Evolutionary conservation across 805 yeast species (phyloP).

Genomic region (Saccharomycopsis babjevae): DNA sequence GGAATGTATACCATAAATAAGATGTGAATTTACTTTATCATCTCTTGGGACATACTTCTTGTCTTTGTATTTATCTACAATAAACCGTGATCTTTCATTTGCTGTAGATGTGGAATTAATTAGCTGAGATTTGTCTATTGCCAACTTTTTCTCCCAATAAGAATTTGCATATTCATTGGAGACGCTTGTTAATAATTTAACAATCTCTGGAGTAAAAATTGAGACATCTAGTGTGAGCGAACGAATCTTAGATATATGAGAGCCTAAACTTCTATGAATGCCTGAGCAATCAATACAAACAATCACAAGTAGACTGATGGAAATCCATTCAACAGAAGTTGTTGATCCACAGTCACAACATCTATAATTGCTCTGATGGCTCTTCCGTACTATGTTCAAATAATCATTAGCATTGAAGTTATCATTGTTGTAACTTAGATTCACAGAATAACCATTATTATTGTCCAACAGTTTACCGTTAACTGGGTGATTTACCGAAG

Average conservation of each 20-base stretch:
- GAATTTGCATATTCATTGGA: constrained; percentile 46
- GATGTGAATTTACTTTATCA: constrained; percentile 25
- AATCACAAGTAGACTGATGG: constrained; percentile 59
- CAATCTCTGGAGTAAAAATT: constrained; percentile 47
- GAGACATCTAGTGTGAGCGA: constrained; percentile 63
- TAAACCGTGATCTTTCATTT: constrained; percentile 45
- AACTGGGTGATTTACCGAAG: background rate
- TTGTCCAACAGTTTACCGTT: background rate
- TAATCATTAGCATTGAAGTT: constrained; percentile 1
- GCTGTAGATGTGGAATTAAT: constrained; percentile 30
- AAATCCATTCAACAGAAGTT: constrained; percentile 75
- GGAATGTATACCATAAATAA: constrained; percentile 44
- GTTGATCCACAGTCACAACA: constrained; percentile 76
- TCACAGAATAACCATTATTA: constrained; percentile 3
- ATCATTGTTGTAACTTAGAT: background rate
- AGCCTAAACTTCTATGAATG: constrained; percentile 77
- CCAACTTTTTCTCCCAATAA: constrained; percentile 44
- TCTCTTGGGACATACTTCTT: constrained; percentile 34
- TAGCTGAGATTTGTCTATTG: constrained; percentile 17
- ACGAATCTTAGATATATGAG: constrained; percentile 68
- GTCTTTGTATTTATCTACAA: constrained; percentile 53
- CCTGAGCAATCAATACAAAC: constrained; percentile 83
- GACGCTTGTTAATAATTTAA: constrained; percentile 43
- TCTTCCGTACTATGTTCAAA: constrained; percentile 22
- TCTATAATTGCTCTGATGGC: constrained; percentile 42